Conservation (phyloP, 306 rosid genomes). For the Dalbergia cochinchinensis region DNA sequence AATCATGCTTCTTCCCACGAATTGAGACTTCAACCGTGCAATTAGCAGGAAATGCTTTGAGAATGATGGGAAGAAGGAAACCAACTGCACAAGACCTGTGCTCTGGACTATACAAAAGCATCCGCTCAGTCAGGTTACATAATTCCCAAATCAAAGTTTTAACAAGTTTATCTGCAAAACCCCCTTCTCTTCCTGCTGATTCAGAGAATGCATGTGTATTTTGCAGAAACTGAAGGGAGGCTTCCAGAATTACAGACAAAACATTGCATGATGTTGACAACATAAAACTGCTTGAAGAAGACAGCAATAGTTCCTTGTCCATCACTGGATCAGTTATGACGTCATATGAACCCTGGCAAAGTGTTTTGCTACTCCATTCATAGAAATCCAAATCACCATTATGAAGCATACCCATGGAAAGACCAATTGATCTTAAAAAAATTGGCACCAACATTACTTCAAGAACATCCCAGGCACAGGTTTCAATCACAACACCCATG, state of each 20-base stretch:
- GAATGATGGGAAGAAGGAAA: constrained; percentile 78
- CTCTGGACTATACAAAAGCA: constrained; percentile 77
- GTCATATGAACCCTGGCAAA: constrained; percentile 39
- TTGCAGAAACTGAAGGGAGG: constrained; percentile 56
- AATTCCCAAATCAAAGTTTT: constrained; percentile 67
- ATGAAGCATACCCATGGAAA: constrained; percentile 64
- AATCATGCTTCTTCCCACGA: constrained; percentile 51
- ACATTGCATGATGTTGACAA: constrained; percentile 73
- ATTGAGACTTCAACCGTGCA: constrained; percentile 57
- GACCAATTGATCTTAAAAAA: constrained; percentile 65
- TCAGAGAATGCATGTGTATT: constrained; percentile 39
- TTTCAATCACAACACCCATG: constrained; percentile 65
- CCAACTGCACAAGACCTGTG: constrained; percentile 76
- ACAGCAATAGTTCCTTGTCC: constrained; percentile 45
- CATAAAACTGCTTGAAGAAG: constrained; percentile 52
- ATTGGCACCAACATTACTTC: constrained; percentile 71
- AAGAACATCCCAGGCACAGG: constrained; percentile 63
- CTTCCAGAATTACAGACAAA: constrained; percentile 71
- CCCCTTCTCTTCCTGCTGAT: constrained; percentile 48
- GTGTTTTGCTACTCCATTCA: constrained; percentile 48
- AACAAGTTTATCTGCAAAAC: constrained; percentile 55
- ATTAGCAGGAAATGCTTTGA: constrained; percentile 66
- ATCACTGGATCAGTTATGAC: constrained; percentile 35
- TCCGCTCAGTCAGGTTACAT: constrained; percentile 68
- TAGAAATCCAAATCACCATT: constrained; percentile 52